A percentile compares a stretch with the other conserved stretches of the same genome.
Evolutionary conservation across 805 yeast species (phyloP).

Genomic region (Candida tammaniensis): DNA sequence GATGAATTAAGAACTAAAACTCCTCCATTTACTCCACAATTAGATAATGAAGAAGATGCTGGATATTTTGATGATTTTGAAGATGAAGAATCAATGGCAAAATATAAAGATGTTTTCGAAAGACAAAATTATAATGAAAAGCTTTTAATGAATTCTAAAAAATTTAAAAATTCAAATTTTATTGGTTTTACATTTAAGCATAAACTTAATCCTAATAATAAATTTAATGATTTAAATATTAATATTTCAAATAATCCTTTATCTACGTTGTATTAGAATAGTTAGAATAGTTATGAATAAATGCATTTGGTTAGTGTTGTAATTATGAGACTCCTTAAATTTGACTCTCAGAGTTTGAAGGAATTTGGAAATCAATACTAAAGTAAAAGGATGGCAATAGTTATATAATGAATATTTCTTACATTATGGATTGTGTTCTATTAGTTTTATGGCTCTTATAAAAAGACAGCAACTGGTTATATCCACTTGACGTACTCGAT

Average conservation of each 20-base stretch:
- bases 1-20: constrained; percentile 59
- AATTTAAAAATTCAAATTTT: constrained; percentile 53
- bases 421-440: too few species aligned
- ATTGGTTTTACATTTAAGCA: constrained; percentile 97
- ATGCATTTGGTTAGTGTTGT: background rate
- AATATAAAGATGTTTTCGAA: constrained; percentile 94
- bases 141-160: constrained; percentile 52
- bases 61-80: constrained; percentile 98
- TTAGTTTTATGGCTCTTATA: too few species aligned
- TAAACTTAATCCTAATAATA: constrained; percentile 56
- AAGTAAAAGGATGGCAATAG: too few species aligned
- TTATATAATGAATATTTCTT: too few species aligned
- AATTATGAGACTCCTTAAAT: too few species aligned
- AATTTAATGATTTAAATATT: constrained; percentile 24
- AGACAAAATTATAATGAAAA: constrained; percentile 83
- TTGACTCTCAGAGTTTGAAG: too few species aligned
- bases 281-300: constrained; percentile 1
- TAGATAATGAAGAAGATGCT: constrained; percentile 96
- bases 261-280: constrained; percentile 40
- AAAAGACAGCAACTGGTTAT: too few species aligned
- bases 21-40: constrained; percentile 96
- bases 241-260: constrained; percentile 33
- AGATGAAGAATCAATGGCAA: constrained; percentile 95
- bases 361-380: too few species aligned
- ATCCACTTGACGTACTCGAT: too few species aligned